Conservation (phyloP, 129 eudicot genomes). For the Flaveria ramosissima region DNA sequence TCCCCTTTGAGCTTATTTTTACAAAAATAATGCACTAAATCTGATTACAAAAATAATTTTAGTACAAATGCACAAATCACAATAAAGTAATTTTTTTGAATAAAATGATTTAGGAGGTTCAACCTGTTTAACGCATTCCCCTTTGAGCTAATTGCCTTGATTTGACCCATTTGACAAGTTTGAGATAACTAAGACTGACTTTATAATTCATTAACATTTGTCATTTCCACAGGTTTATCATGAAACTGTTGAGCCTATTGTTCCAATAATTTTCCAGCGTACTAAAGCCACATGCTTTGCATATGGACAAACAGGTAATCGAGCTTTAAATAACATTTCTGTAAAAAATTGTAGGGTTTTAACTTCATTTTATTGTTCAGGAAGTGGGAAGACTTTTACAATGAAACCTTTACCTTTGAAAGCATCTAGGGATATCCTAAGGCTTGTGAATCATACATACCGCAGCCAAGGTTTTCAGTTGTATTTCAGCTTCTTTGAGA, state of each 20-base stretch:
- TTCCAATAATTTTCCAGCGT: slow-evolving; percentile 94
- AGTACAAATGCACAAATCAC: background rate
- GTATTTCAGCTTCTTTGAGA: slow-evolving; percentile 91
- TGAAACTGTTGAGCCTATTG: slow-evolving; percentile 98
- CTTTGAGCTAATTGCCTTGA: background rate
- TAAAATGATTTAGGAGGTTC: background rate
- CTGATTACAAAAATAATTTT: background rate
- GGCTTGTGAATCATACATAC: slow-evolving; percentile 89
- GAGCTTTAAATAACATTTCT: background rate
- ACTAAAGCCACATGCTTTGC: slow-evolving; percentile 99
- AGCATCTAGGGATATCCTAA: slow-evolving; percentile 83
- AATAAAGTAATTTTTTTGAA: background rate
- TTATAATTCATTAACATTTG: background rate
- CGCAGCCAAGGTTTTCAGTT: slow-evolving; percentile 92
- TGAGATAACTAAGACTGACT: background rate
- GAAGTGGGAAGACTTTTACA: slow-evolving; percentile 95
- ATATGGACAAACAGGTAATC: slow-evolving; percentile 94
- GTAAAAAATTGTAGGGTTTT: background rate
- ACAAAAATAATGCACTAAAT: background rate
- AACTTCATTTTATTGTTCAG: slow-evolving; percentile 41
- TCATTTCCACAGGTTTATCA: slow-evolving; percentile 61
- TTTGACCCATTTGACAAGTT: background rate
- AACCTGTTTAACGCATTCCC: background rate
- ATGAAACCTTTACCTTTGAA: slow-evolving; percentile 94
- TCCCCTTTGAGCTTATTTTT: background rate